A percentile compares a stretch with the other conserved stretches of the same genome.
Conservation (phyloP, 1,284 basidiomycete genomes). For the Microbotryum violaceum region DNA sequence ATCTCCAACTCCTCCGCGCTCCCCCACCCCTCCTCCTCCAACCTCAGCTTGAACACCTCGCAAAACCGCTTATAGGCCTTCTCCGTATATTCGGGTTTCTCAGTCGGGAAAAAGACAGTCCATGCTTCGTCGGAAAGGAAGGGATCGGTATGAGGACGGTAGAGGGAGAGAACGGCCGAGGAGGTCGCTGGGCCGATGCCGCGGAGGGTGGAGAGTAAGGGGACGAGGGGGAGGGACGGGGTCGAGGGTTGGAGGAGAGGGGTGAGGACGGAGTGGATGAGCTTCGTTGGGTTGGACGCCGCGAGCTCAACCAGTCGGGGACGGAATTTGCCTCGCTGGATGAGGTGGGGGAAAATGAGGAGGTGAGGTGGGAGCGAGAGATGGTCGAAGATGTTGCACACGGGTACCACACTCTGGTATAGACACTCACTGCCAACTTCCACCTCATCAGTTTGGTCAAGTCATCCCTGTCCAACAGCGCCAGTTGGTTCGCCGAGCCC, state of each 20-base stretch:
- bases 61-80: slow-evolving; percentile 11
- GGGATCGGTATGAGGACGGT: slow-evolving; percentile 7
- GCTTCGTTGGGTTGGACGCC: slow-evolving; percentile 2
- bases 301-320: slow-evolving; percentile 16
- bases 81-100: slow-evolving; percentile 22
- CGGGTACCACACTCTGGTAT: neutral
- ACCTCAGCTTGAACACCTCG: slow-evolving; percentile 6
- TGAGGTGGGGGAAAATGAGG: neutral
- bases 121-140: slow-evolving; percentile 32
- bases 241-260: neutral
- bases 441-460: slow-evolving; percentile 15
- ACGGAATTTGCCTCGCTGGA: slow-evolving; percentile 23
- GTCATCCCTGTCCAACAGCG: neutral
- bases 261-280: neutral
- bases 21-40: slow-evolving; percentile 13
- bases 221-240: neutral
- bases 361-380: neutral
- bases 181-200: slow-evolving; percentile 33
- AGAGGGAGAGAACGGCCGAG: slow-evolving; percentile 23
- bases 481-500: slow-evolving; percentile 1
- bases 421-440: slow-evolving; percentile 17
- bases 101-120: slow-evolving; percentile 2
- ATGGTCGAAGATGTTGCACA: neutral
- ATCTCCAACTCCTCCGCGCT: slow-evolving; percentile 17
- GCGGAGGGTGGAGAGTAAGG: slow-evolving; percentile 14